Evolutionary conservation across 1,284 basidiomycete species (phyloP), one percentile per base, ranked within the genome.

Genomic region (Erythrobasidium hasegawianum): DNA sequence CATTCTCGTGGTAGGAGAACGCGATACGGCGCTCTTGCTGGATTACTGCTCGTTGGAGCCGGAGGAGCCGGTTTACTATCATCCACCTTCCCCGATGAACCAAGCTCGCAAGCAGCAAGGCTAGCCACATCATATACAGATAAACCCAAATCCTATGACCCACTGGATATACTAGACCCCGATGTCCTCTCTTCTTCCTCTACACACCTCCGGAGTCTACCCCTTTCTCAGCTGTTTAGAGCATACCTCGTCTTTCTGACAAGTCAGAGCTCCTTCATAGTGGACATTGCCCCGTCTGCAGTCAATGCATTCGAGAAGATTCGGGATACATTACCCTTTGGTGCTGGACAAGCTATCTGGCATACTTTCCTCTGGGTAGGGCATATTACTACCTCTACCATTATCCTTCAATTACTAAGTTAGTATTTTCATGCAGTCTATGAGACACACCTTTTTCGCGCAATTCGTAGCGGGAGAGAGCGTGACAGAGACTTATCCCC

Each of bases 401-500:
- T n/a, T n/a, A n/a, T n/a, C n/a, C n/a, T n/a, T n/a, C n/a, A n/a
- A n/a, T n/a, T n/a, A n/a, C n/a, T n/a, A n/a, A n/a, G n/a, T n/a
- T n/a, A n/a, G n/a, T n/a, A n/a, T n/a, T n/a, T n/a, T n/a, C n/a
- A 13, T 20, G 29, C 67, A 73, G 72, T 62, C 64, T 16, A 70
- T 74, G 64, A 57, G 73, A 41, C 53, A 69, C 47, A 74, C 74
- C 5, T 75, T 73, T 61, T 75, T 72, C 59, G 53, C 47, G 10
- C 69, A 73, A 18, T 75, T 72, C 43, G 72, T 70, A 11, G 74
- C 72, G 0, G 74, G 72, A 7, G 70, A 70, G 40, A 60, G 71
- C 2, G 70, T 71, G 1, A 59, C 70, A 0, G 71, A 70, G n/a
- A 72, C 70, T 33, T 59, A 59, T 2, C 59, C 67, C 1, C 24